Percentiles rank a stretch among this genome's conserved stretches.
Evolutionary conservation across 768 basidiomycete genomes (phyloP).

Genomic region (Dioszegia crocea): DNA sequence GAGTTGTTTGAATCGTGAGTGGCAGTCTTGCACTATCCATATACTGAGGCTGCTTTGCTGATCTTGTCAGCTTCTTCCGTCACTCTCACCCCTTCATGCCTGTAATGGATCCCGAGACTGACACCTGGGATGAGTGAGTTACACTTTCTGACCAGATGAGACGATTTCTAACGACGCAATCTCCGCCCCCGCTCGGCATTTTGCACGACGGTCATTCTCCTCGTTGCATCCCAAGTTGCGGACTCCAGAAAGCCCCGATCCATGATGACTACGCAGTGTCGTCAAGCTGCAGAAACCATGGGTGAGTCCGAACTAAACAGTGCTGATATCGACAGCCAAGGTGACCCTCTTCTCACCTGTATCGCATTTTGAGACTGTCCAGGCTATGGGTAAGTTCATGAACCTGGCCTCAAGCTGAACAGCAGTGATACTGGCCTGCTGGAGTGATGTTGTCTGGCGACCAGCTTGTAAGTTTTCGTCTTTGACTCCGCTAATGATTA

Average conservation of each 20-base stretch:
- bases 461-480: constrained; percentile 12
- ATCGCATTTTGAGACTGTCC: constrained; percentile 15
- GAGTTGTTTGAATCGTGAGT: constrained; percentile 14
- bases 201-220: constrained; percentile 14
- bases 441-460: constrained; percentile 19
- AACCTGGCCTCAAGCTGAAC: not conserved
- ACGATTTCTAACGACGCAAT: not conserved
- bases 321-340: constrained; percentile 6
- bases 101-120: constrained; percentile 10
- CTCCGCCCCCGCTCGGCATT: constrained; percentile 17
- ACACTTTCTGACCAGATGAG: not conserved
- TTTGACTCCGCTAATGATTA: not conserved
- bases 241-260: constrained; percentile 4
- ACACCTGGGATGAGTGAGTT: constrained; percentile 21
- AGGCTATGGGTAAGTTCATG: constrained; percentile 12
- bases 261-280: constrained; percentile 4
- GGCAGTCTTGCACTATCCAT: too few relatives aligned
- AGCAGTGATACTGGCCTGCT: constrained; percentile 15
- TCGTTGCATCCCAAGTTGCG: constrained; percentile 10
- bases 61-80: constrained; percentile 7
- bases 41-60: not conserved
- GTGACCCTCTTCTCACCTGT: constrained; percentile 18
- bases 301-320: not conserved
- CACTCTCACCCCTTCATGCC: constrained; percentile 15
- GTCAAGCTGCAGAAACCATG: constrained; percentile 15